Conservation (phyloP, 208 protist species). For the Leishmania guyanensis region DNA sequence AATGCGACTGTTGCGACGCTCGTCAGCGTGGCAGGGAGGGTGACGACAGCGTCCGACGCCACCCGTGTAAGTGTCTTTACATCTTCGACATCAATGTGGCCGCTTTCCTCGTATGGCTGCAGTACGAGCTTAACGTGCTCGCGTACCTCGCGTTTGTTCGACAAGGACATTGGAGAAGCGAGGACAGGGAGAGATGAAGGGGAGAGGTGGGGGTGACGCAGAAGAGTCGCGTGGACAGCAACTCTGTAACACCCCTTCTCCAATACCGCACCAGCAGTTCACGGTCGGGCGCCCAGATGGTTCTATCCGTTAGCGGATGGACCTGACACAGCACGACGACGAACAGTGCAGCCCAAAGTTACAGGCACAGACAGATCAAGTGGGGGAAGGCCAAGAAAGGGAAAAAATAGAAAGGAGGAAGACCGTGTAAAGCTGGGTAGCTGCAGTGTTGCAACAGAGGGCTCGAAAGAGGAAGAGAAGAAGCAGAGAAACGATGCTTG, state of each 20-base stretch:
- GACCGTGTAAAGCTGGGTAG: neutral
- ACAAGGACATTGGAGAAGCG: slow-evolving; percentile 30
- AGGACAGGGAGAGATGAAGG: neutral
- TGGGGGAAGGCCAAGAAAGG: neutral
- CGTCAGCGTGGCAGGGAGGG: slow-evolving; percentile 28
- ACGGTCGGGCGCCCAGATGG: neutral
- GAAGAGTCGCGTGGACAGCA: neutral
- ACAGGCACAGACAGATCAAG: neutral
- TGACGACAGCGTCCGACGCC: slow-evolving; percentile 42
- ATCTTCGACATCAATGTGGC: slow-evolving; percentile 67
- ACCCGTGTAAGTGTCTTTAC: slow-evolving; percentile 54
- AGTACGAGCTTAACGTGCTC: slow-evolving; percentile 58
- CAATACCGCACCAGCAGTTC: neutral
- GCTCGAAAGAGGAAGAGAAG: neutral
- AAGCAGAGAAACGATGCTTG: neutral
- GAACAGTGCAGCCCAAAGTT: neutral
- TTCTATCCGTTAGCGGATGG: neutral
- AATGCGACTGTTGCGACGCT: slow-evolving; percentile 31
- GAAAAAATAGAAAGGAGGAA: neutral
- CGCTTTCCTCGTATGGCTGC: slow-evolving; percentile 44
- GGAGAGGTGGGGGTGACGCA: neutral
- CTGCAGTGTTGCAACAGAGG: neutral
- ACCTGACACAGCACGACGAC: neutral
- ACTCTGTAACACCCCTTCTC: neutral
- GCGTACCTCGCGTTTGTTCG: slow-evolving; percentile 77